Percentiles rank a stretch among this genome's conserved stretches.
Conservation (phyloP, 139 green algal genomes). For the Chlorella sp. region DNA sequence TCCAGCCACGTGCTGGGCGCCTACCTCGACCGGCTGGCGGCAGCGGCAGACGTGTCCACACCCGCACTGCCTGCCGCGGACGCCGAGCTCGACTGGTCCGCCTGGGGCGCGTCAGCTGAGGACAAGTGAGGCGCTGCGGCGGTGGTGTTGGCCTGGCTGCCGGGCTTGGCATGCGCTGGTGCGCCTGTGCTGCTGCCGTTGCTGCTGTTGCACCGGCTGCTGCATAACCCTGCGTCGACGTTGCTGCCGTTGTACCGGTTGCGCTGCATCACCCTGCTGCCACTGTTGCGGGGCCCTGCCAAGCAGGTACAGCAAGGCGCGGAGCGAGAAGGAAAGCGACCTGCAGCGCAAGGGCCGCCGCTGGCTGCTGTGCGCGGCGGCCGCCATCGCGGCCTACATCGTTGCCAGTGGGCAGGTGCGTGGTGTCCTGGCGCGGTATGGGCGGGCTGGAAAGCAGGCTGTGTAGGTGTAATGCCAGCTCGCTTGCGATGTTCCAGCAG, state of each 20-base stretch:
- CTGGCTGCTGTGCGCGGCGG: slow-evolving; percentile 42
- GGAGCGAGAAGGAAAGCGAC: slow-evolving; percentile 12
- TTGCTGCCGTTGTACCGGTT: not conserved
- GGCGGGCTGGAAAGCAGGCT: too few species aligned
- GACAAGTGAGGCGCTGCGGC: not conserved
- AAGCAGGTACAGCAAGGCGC: slow-evolving; percentile 21
- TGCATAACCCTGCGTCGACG: not conserved
- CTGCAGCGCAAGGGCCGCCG: slow-evolving; percentile 37
- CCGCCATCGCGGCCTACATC: slow-evolving; percentile 38
- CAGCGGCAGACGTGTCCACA: not conserved
- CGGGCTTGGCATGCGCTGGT: too few species aligned
- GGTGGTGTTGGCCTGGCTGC: too few species aligned
- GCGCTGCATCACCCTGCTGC: not conserved
- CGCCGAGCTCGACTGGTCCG: slow-evolving; percentile 13
- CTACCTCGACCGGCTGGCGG: slow-evolving; percentile 23
- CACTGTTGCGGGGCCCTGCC: not conserved
- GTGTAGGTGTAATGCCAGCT: too few species aligned
- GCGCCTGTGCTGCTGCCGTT: too few species aligned
- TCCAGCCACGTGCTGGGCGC: not conserved
- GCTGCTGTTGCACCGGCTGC: not conserved
- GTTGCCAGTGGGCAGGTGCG: slow-evolving; percentile 24
- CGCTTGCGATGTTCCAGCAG: too few species aligned
- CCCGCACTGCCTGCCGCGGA: slow-evolving; percentile 12
- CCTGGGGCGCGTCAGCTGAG: not conserved
- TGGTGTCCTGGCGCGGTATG: too few species aligned